These are phyloP conservation scores for Oryza punctata DNA, from an alignment of 176 grass and related monocot genomes.

Conservation along the genomic window DNA sequence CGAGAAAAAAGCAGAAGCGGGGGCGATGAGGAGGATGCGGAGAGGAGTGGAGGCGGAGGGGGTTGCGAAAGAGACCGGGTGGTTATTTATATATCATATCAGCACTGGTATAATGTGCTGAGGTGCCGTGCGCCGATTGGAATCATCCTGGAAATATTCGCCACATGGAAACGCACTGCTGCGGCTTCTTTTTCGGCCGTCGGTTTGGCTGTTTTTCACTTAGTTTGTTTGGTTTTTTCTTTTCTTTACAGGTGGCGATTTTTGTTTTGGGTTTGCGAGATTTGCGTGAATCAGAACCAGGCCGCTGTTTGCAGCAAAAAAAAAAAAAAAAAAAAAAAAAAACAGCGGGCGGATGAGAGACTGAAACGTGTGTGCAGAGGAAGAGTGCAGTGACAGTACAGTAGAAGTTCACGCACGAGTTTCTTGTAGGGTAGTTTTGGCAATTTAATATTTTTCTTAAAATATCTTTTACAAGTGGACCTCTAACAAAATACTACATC, in stretches of 20 bases:
- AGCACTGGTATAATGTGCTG: too few relatives aligned
- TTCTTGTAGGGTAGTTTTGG: neutral
- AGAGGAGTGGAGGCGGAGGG: neutral
- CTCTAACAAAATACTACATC: too few relatives aligned
- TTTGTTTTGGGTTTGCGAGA: neutral
- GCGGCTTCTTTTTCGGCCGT: too few relatives aligned
- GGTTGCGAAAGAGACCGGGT: neutral
- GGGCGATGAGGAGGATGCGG: neutral
- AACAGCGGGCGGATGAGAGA: neutral
- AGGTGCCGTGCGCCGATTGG: neutral
- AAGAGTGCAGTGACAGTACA: neutral
- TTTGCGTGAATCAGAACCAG: neutral
- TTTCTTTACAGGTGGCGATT: neutral
- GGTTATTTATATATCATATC: neutral
- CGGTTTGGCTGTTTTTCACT: neutral
- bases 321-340: too few relatives aligned
- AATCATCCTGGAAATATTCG: constrained; percentile 44
- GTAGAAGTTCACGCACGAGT: neutral
- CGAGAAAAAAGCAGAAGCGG: neutral
- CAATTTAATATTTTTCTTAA: neutral
- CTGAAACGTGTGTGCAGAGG: neutral
- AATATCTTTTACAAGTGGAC: too few relatives aligned
- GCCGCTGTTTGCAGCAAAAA: neutral
- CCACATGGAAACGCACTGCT: neutral
- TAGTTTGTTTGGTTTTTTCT: neutral